Conservation (phyloP, 176 grass and related monocot species). For the Tillandsia leiboldiana region DNA sequence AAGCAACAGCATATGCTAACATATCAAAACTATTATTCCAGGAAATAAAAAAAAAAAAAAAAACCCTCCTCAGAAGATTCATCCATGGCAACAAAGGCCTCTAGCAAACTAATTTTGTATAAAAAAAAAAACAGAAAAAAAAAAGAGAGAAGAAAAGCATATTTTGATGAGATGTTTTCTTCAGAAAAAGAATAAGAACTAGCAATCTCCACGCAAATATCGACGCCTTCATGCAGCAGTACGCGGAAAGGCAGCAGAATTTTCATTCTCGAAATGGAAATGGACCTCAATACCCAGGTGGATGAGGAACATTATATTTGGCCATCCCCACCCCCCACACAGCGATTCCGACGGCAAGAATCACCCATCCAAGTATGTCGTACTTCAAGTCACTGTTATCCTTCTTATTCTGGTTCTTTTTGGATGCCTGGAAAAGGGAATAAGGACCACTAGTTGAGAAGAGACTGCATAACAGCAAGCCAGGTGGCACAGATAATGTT, state of each 20-base stretch:
- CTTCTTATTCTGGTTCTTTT: slow-evolving; percentile 47
- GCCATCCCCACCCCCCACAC: slow-evolving; percentile 40
- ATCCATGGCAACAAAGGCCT: no score
- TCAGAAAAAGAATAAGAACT: no score
- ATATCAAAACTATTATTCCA: no score
- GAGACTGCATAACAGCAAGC: neutral
- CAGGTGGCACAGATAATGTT: neutral
- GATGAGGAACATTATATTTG: slow-evolving; percentile 20
- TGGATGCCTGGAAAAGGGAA: slow-evolving; percentile 39
- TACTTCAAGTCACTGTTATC: slow-evolving; percentile 44
- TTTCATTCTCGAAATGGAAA: slow-evolving; percentile 8
- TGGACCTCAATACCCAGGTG: slow-evolving; percentile 19
- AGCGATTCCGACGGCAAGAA: slow-evolving; percentile 40
- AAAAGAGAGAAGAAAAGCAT: no score
- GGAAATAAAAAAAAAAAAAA: no score
- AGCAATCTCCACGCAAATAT: neutral
- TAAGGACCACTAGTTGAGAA: slow-evolving; percentile 6
- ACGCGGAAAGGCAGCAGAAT: neutral
- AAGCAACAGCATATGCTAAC: no score
- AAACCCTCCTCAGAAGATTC: no score
- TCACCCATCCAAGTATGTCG: slow-evolving; percentile 58
- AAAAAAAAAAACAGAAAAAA: no score
- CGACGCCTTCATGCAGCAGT: neutral
- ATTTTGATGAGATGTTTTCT: no score
- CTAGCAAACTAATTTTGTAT: no score